A percentile compares a stretch with the other conserved stretches of the same genome.
phyloP scores from a whole-genome alignment of 352 stramenopile species.

The Phytophthora brassicae region DNA sequence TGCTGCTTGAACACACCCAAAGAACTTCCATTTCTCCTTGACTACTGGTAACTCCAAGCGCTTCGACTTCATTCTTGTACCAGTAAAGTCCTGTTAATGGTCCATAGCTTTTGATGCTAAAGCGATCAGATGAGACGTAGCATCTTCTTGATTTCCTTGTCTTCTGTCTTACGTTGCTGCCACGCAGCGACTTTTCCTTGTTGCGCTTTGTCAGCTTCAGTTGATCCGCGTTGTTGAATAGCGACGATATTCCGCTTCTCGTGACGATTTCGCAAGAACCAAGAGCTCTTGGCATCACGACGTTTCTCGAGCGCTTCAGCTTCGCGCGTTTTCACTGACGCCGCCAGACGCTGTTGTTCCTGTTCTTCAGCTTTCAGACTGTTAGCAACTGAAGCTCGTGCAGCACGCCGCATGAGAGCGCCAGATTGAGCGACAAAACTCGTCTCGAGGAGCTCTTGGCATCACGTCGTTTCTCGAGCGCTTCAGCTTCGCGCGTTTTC shows the following conservation, averaged over 20 bases:
- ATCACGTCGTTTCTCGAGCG: too few species aligned
- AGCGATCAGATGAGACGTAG: constrained; percentile 49
- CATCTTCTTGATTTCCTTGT: constrained; percentile 75
- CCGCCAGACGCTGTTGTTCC: constrained; percentile 31
- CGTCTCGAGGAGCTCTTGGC: too few species aligned
- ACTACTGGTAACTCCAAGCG: too few species aligned
- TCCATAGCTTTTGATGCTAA: too few species aligned
- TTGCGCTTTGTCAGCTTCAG: constrained; percentile 28
- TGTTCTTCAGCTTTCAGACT: constrained; percentile 35
- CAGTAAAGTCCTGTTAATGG: too few species aligned
- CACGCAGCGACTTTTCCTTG: constrained; percentile 27
- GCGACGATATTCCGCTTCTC: constrained; percentile 35
- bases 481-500: constrained; percentile 39
- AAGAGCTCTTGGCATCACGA: constrained; percentile 68
- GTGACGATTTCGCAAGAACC: constrained; percentile 62
- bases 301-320: constrained; percentile 40
- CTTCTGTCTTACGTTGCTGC: constrained; percentile 49
- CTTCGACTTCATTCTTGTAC: too few species aligned
- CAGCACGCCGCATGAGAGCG: constrained; percentile 66
- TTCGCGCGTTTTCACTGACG: constrained; percentile 34
- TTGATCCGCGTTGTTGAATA: constrained; percentile 23
- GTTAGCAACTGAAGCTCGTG: constrained; percentile 42
- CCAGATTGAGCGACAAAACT: constrained; percentile 59
- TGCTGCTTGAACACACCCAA: too few species aligned
- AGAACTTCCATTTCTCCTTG: too few species aligned